These are phyloP conservation scores for Fraxinus platypoda DNA, from an alignment of 305 asterid genomes.

Conservation along the genomic window DNA sequence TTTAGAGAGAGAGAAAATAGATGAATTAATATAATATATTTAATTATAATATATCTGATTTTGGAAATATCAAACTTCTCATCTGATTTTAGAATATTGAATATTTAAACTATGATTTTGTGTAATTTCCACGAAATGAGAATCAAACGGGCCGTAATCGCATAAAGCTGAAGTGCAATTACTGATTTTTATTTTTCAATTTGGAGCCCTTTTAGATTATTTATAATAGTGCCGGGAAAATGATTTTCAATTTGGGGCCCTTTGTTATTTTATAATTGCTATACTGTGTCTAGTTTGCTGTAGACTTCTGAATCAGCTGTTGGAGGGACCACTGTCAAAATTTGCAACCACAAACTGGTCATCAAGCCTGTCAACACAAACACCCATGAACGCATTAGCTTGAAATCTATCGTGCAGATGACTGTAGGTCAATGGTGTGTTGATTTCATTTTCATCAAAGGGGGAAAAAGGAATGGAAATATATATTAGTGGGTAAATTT, in stretches of 20 bases:
- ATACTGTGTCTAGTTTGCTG: slow-evolving; percentile 47
- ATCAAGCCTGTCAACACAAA: slow-evolving; percentile 49
- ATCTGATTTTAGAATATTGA: no score
- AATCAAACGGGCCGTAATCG: no score
- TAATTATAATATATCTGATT: no score
- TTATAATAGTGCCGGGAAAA: neutral
- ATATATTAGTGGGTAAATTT: no score
- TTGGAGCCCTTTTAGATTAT: neutral
- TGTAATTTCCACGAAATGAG: no score
- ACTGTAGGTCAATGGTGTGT: neutral
- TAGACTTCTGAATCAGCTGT: slow-evolving; percentile 79
- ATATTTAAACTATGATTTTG: no score
- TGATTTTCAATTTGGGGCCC: no score
- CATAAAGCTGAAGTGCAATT: slow-evolving; percentile 18
- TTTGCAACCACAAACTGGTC: slow-evolving; percentile 76
- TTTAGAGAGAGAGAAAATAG: no score
- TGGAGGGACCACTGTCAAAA: slow-evolving; percentile 93
- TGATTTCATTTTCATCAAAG: neutral
- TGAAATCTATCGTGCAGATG: slow-evolving; percentile 17
- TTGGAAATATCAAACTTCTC: no score
- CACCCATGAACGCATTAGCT: slow-evolving; percentile 7
- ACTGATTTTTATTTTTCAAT: slow-evolving; percentile 21
- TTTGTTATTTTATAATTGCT: no score
- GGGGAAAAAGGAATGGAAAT: neutral
- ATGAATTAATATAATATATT: no score